Evolutionary conservation across 148 eudicot species (phyloP).

Genomic region (Chenopodium formosanum): DNA sequence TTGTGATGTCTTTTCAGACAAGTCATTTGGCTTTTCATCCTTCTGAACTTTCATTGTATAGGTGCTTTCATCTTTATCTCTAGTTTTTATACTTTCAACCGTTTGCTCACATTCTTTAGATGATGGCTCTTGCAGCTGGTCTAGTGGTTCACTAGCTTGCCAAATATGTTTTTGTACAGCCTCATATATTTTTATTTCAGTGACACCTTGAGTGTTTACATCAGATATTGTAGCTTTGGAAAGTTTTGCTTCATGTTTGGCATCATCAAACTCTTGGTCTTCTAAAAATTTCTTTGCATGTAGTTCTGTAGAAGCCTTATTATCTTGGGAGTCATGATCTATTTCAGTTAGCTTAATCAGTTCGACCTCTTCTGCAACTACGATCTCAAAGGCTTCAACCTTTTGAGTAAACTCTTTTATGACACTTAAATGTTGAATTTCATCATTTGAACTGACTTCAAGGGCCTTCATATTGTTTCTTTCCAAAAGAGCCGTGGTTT

Average conservation of each 20-base stretch:
- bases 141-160: conserved; percentile 14
- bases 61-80: conserved; percentile 12
- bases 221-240: not conserved
- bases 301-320: not conserved
- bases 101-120: conserved; percentile 3
- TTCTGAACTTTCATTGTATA: not conserved
- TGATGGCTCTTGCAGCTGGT: conserved; percentile 6
- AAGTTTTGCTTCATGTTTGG: no score
- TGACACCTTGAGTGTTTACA: not conserved
- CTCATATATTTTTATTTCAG: conserved; percentile 4
- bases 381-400: not conserved
- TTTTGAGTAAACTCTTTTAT: conserved; percentile 7
- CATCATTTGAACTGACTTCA: conserved; percentile 12
- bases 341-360: not conserved
- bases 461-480: conserved; percentile 11
- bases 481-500: conserved; percentile 11
- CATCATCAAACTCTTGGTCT: conserved; percentile 16
- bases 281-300: not conserved
- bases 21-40: conserved; percentile 9
- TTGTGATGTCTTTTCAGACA: conserved; percentile 6
- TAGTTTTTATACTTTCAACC: not conserved
- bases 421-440: not conserved
- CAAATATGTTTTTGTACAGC: not conserved
- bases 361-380: not conserved
- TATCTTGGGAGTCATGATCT: not conserved